A percentile compares a stretch with the other conserved stretches of the same genome.
Conservation (phyloP, 2,329 filamentous ascomycete species). For the Sodiomyces alkalinus region DNA sequence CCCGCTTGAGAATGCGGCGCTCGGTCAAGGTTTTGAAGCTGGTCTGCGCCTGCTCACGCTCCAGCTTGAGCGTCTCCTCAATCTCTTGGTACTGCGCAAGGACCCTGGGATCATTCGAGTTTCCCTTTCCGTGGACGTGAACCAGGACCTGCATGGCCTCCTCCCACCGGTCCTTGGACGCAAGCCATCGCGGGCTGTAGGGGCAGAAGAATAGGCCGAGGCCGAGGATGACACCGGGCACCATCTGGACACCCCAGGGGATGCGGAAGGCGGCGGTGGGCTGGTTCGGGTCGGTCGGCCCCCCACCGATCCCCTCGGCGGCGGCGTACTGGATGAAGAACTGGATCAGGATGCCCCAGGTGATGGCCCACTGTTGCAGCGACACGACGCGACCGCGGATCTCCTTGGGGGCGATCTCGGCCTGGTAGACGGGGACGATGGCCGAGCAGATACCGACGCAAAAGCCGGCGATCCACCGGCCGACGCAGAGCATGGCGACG, state of each 20-base stretch:
- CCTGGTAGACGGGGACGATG: slow-evolving; percentile 55
- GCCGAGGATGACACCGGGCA: slow-evolving; percentile 37
- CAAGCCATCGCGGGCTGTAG: slow-evolving; percentile 55
- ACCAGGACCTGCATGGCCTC: slow-evolving; percentile 45
- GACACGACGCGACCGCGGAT: slow-evolving; percentile 42
- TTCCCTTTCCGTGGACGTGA: slow-evolving; percentile 39
- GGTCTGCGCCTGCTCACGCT: slow-evolving; percentile 33
- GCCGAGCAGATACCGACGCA: slow-evolving; percentile 62
- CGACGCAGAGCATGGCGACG: slow-evolving; percentile 56
- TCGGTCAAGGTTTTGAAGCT: slow-evolving; percentile 32
- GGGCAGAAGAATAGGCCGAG: slow-evolving; percentile 45
- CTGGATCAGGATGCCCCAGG: slow-evolving; percentile 53
- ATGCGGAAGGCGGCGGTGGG: slow-evolving; percentile 39
- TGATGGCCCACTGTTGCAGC: slow-evolving; percentile 56
- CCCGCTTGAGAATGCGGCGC: slow-evolving; percentile 37
- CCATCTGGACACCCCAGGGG: slow-evolving; percentile 45
- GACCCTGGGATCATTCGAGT: slow-evolving; percentile 41
- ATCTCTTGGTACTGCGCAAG: slow-evolving; percentile 49
- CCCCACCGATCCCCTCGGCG: slow-evolving; percentile 33
- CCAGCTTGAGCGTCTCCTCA: slow-evolving; percentile 35
- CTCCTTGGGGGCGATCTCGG: slow-evolving; percentile 46
- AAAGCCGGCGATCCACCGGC: slow-evolving; percentile 56
- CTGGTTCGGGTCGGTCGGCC: slow-evolving; percentile 33
- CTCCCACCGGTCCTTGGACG: slow-evolving; percentile 51
- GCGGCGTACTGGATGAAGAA: slow-evolving; percentile 53